Conservation (phyloP, 2,329 filamentous ascomycete genomes). For the Pseudogymnoascus sp. region DNA sequence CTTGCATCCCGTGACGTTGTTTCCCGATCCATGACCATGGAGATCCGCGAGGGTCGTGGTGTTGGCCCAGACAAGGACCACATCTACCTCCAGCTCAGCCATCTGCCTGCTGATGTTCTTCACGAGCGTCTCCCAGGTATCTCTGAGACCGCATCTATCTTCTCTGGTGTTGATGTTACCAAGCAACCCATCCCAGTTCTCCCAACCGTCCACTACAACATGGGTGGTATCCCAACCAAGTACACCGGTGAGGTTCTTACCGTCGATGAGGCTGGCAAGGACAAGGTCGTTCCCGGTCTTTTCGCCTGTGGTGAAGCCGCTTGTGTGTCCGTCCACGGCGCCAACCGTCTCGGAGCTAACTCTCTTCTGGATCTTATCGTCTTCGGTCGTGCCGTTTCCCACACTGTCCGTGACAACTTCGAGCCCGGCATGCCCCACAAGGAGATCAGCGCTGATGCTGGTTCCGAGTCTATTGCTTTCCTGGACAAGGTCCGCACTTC, state of each 20-base stretch:
- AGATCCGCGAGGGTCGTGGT: constrained; percentile 95
- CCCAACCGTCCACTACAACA: constrained; percentile 98
- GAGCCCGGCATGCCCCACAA: constrained; percentile 72
- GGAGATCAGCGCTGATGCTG: constrained; percentile 75
- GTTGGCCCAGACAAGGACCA: constrained; percentile 96
- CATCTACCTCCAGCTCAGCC: constrained; percentile 95
- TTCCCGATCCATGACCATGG: constrained; percentile 94
- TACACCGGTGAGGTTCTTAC: constrained; percentile 96
- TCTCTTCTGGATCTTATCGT: constrained; percentile 95
- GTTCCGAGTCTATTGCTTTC: constrained; percentile 75
- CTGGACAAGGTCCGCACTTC: constrained; percentile 81
- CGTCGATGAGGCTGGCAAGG: constrained; percentile 74
- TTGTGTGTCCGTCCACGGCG: constrained; percentile 95
- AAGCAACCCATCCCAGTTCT: constrained; percentile 96
- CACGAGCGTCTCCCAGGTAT: constrained; percentile 97
- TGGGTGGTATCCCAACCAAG: constrained; percentile 96
- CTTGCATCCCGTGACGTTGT: constrained; percentile 93
- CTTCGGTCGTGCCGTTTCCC: constrained; percentile 93
- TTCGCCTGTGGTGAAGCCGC: constrained; percentile 96
- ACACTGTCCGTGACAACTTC: constrained; percentile 94
- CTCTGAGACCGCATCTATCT: constrained; percentile 95
- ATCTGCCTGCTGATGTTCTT: constrained; percentile 83
- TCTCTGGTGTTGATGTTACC: constrained; percentile 90
- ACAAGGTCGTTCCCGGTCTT: constrained; percentile 88
- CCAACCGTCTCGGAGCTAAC: constrained; percentile 96